phyloP scores from a whole-genome alignment of 257 asterid genomes.

The Fraxinus cuspidata region DNA sequence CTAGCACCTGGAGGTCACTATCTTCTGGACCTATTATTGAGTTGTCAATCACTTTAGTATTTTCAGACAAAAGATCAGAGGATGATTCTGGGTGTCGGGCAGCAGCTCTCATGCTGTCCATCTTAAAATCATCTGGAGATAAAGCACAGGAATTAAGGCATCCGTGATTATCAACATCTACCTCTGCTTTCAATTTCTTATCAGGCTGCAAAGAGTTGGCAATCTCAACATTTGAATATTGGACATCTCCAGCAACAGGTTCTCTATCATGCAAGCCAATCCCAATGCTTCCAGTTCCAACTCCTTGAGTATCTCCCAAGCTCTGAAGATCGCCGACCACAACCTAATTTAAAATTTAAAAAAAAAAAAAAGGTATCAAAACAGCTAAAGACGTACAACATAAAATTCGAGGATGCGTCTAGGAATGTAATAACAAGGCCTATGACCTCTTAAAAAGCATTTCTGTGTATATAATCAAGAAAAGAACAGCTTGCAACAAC shows the following conservation, averaged over 20 bases:
- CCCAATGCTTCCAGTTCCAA: slow-evolving; percentile 36
- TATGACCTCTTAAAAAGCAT: neutral
- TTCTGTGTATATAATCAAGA: neutral
- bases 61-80: slow-evolving; percentile 38
- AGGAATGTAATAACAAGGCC: neutral
- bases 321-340: slow-evolving; percentile 34
- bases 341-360: slow-evolving; percentile 36
- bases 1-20: slow-evolving; percentile 41
- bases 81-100: slow-evolving; percentile 41
- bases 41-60: slow-evolving; percentile 38
- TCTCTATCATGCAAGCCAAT: slow-evolving; percentile 40
- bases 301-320: slow-evolving; percentile 36
- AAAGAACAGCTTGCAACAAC: neutral
- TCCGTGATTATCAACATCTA: slow-evolving; percentile 34
- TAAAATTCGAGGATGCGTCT: neutral
- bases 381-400: neutral
- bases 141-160: slow-evolving; percentile 30
- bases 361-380: neutral
- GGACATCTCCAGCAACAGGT: slow-evolving; percentile 40
- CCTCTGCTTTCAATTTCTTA: slow-evolving; percentile 49
- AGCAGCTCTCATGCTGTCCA: slow-evolving; percentile 35
- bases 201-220: slow-evolving; percentile 42
- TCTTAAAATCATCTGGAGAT: slow-evolving; percentile 36
- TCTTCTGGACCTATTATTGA: slow-evolving; percentile 34
- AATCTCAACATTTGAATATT: slow-evolving; percentile 39